Evolutionary conservation across 441 rosid species (phyloP).

Genomic region (Euphorbia neoarborescens): DNA sequence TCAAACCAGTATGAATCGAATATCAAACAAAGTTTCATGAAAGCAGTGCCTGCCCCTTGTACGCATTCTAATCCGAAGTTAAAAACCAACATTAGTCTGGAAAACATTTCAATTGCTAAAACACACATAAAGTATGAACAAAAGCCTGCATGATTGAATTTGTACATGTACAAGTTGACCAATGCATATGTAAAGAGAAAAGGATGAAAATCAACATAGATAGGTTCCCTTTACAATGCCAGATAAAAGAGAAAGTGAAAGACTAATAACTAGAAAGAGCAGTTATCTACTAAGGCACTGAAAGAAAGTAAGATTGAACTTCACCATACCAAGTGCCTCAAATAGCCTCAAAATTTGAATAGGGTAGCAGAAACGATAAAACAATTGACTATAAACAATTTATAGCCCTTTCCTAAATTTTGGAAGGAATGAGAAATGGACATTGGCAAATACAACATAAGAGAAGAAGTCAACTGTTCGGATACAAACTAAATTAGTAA

Average conservation of each 20-base stretch:
- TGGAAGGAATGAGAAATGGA: not conserved
- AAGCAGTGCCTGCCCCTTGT: not conserved
- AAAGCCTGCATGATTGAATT: not conserved
- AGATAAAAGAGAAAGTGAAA: not conserved
- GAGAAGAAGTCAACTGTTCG: not conserved
- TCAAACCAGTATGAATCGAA: constrained; percentile 1
- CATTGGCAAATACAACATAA: not conserved
- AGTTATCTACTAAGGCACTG: not conserved
- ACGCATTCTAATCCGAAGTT: constrained; percentile 6
- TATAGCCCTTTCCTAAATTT: not conserved
- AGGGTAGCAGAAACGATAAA: not conserved
- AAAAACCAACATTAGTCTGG: not conserved
- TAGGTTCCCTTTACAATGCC: not conserved
- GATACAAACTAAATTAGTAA: not conserved
- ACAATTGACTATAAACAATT: not conserved
- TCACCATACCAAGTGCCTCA: not conserved
- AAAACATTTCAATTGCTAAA: not conserved
- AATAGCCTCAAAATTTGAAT: not conserved
- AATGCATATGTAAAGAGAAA: not conserved
- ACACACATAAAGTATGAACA: not conserved
- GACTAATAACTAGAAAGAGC: not conserved
- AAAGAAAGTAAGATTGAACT: not conserved
- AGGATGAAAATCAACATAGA: not conserved
- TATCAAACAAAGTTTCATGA: not conserved
- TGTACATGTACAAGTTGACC: not conserved